These are phyloP conservation scores for Scedosporium dehoogii DNA, from an alignment of 2,329 filamentous ascomycete species.

Conservation along the genomic window DNA sequence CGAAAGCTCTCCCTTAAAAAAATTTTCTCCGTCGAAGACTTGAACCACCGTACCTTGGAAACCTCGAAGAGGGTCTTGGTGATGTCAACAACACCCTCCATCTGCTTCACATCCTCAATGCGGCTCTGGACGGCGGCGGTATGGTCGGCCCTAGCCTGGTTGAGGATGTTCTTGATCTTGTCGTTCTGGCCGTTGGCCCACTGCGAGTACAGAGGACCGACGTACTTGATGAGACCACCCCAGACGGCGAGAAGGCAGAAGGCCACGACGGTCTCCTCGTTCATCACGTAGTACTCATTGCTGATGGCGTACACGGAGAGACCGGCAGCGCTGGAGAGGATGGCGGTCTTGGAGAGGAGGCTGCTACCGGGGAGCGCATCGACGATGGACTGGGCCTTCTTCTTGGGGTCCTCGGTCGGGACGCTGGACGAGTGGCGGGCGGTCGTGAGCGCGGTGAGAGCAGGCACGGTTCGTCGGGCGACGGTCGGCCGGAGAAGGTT, in stretches of 20 bases:
- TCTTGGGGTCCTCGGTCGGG: conserved; percentile 81
- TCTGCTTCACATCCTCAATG: conserved; percentile 90
- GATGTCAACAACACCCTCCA: conserved; percentile 87
- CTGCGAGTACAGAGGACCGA: conserved; percentile 81
- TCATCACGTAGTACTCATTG: conserved; percentile 99
- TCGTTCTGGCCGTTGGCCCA: conserved; percentile 84
- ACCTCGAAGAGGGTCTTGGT: conserved; percentile 97
- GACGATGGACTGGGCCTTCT: conserved; percentile 92
- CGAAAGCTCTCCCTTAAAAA: background rate
- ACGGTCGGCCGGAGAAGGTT: conserved; percentile 79
- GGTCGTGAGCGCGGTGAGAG: conserved; percentile 58
- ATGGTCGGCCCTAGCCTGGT: conserved; percentile 88
- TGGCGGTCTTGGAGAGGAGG: conserved; percentile 90
- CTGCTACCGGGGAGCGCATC: conserved; percentile 88
- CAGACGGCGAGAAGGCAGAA: conserved; percentile 91
- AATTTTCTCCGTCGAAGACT: background rate
- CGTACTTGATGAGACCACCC: conserved; percentile 84
- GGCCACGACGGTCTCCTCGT: conserved; percentile 94
- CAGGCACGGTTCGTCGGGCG: conserved; percentile 64
- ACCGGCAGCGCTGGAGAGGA: conserved; percentile 86
- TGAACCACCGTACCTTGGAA: conserved; percentile 65
- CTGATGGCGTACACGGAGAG: conserved; percentile 90
- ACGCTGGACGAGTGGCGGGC: conserved; percentile 65
- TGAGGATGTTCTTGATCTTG: conserved; percentile 92
- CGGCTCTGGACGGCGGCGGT: conserved; percentile 89